Evolutionary conservation across 306 rosid species (phyloP), one percentile per base, ranked within the genome.

Genomic region (Nissolia schottii): DNA sequence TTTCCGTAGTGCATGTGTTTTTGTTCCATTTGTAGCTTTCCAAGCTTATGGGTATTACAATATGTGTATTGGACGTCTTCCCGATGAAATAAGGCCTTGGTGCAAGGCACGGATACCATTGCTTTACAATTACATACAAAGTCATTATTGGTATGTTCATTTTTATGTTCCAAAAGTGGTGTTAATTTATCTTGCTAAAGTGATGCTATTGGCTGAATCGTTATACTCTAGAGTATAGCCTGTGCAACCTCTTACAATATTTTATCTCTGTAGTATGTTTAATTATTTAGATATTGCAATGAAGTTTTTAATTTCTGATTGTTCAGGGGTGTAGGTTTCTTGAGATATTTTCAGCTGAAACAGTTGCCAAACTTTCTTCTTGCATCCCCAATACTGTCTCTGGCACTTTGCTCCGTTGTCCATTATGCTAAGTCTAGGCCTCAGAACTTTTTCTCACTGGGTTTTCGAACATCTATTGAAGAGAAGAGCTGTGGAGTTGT

Each of bases 261-360:
- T 10, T 63, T 65, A 25, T 45, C 70, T 35, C 25, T 54, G 57
- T 58, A 20, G 28, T 56, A 71, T 37, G 24, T 64, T 66, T 65
- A 49, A 59, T 58, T 48, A 29, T 56, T 65, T 22, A 55, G 34
- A 46, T 64, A 13, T 75, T 59, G 27, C 16, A 49, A 14, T 75
- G 80, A 63, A 29, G 10, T 64, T 75, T 46, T 67, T 78, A 55
- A 32, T 34, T 75, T 78, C 67, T 76, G 55, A 61, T 71, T 49
- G 76, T 83, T 65, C 91, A 94, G 97, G 98, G 89, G 86, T 60
- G 96, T 86, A 40, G 98, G 97, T 79, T 94, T 94, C 91, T 82
- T 89, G 88, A 88, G 67, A 78, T 87, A 87, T 73, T 94, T 91
- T 78, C 97, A 76, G 81, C 73, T 94, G 63, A 86, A 91, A 71